Evolutionary conservation across 1,284 basidiomycete species (phyloP), one percentile per base, ranked within the genome.

Genomic region (Ustilago trichophora): DNA sequence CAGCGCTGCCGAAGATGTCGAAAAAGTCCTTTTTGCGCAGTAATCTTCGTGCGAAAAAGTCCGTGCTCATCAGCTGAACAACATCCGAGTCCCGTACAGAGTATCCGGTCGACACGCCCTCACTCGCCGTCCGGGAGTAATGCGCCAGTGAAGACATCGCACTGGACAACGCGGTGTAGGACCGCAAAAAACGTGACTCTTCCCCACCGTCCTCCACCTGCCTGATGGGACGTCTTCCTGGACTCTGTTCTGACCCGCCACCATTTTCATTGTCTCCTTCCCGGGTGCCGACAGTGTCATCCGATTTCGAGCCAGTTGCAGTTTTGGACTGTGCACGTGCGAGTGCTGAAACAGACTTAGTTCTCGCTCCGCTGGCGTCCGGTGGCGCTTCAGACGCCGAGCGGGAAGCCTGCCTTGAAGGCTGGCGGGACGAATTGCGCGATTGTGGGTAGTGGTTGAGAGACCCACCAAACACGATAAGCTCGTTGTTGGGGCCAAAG

Each of bases 21-120:
- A 68, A 62, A 26, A 68, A 68, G 43, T 68, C 65, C 40, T 62
- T 57, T 24, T 58, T 62, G 10, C 46, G 44, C 32, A 70, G 29
- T 43, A 70, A 18, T 6, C 66, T 40, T 4, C 66, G 36, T 3
- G 66, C 66, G 38, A 70, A 70, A 31, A 75, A 69, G 44, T 75
- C 73, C 27, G 52, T 58, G 45, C 73, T 73, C 70, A 73, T 68
- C 41, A 77, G 52, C 53, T 74, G 74, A 8, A 77, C 63, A 16
- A 77, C 66, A 34, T 77, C 76, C 16, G 65, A 69, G 24, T 76
- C 76, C 31, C 68, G 56, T 8, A 73, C 54, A 16, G 67, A 62
- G 29, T 70, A 52, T 25, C 67, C 72, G 0, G 59, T 58, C 3
- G 55, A 35, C 2, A 51, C 48, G 29, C 51, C 67, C 25, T 64